Evolutionary conservation across 225 moss, liverwort and hornwort genomes (phyloP), one percentile per base, ranked within the genome.

Genomic region (Lunularia cruciata): DNA sequence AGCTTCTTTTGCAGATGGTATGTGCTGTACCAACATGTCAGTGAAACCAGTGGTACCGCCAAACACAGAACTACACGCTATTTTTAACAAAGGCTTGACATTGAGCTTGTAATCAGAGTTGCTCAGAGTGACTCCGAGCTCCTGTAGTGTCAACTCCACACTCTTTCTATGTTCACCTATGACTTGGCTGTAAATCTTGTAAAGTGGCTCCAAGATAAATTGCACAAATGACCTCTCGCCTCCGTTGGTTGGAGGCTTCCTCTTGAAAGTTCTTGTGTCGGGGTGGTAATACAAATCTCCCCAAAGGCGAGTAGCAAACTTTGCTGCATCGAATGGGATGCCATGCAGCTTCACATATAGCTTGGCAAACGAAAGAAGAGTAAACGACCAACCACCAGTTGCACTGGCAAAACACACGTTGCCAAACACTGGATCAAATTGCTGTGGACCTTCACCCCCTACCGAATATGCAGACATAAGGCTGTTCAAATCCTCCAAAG

Each of bases 371-470:
- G 98, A 98, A 40, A 93, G 68, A 27, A 98, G 93, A 39, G 98
- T 89, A 70, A 98, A 98, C 7, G 98, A 98, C 98, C 98, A 98
- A 53, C 98, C 98, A 52, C 93, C 98, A 34, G 98, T 93, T 47
- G 98, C 98, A 51, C 98, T 98, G 47, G 98, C 98, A 65, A 98
- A 98, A 80, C 98, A 98, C 27, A 98, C 93, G 36, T 98, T 98
- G 46, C 98, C 98, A 45, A 85, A 68, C 15, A 98, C 93, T 43
- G 98, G 98, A 73, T 98, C 98, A 32, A 98, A 79, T 18, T 85
- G 33, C 8, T 84, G 78, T 63, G 83, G 75, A 38, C 83, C 90
- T 60, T 96, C 87, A 65, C 83, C 85, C 30, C 83, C 86, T 3
- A 63, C 77, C 20, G 90, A 81, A 81, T 88, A 96, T 11, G 80